Conservation (phyloP, 1,284 basidiomycete genomes). For the Fereydounia khargensis region DNA sequence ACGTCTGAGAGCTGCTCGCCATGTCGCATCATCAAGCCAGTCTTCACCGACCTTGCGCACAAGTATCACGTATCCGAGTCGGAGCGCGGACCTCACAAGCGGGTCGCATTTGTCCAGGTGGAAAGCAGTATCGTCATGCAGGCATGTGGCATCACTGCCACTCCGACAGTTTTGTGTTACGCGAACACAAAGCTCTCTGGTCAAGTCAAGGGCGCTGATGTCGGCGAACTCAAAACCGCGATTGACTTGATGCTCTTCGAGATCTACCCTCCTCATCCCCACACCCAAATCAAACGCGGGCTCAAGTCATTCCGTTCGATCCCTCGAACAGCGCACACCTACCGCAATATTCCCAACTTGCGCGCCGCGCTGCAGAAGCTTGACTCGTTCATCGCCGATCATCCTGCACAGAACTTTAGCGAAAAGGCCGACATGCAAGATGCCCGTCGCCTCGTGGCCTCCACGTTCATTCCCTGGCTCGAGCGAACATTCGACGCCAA, state of each 20-base stretch:
- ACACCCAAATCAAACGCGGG: conserved; percentile 65
- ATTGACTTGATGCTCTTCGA: conserved; percentile 71
- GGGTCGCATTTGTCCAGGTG: conserved; percentile 49
- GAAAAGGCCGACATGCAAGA: conserved; percentile 37
- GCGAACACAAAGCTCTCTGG: conserved; percentile 47
- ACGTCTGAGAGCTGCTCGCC: conserved; percentile 68
- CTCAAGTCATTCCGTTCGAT: conserved; percentile 68
- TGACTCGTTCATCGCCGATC: conserved; percentile 65
- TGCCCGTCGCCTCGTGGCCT: conserved; percentile 62
- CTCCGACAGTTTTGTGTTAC: conserved; percentile 77
- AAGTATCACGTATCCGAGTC: conserved; percentile 59
- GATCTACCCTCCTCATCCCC: conserved; percentile 71
- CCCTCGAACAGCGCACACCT: conserved; percentile 66
- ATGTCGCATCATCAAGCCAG: conserved; percentile 67
- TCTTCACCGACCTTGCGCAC: conserved; percentile 66
- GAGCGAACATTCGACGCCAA: conserved; percentile 7
- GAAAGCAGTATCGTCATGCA: conserved; percentile 33
- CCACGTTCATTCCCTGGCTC: conserved; percentile 20
- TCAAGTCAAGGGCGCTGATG: conserved; percentile 73
- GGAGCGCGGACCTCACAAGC: conserved; percentile 12
- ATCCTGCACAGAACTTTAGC: conserved; percentile 44
- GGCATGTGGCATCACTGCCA: conserved; percentile 66
- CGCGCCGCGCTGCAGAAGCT: conserved; percentile 69
- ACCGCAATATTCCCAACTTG: conserved; percentile 69
- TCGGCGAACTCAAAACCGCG: conserved; percentile 67